phyloP scores from a whole-genome alignment of 2,329 filamentous ascomycete species.

The Claviceps fusiformis region DNA sequence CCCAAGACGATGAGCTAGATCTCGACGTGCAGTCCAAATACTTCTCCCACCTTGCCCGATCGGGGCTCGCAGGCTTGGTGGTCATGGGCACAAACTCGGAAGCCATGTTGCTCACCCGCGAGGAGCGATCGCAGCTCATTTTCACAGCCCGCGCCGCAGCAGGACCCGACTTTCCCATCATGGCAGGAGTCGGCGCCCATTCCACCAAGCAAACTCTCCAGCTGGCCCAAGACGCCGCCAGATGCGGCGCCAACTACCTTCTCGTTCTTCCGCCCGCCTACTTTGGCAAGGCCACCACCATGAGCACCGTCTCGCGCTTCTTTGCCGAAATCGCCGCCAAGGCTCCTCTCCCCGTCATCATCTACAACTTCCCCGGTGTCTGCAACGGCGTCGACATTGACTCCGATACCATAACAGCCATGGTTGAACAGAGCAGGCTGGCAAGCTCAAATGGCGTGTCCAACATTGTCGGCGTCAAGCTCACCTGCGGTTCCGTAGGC shows the following conservation, averaged over 20 bases:
- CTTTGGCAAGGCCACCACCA: slow-evolving; percentile 28
- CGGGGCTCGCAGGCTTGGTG: slow-evolving; percentile 37
- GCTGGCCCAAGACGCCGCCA: slow-evolving; percentile 41
- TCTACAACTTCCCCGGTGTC: slow-evolving; percentile 62
- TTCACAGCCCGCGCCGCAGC: slow-evolving; percentile 56
- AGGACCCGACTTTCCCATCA: slow-evolving; percentile 76
- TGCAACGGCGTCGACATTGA: slow-evolving; percentile 54
- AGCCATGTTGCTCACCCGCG: slow-evolving; percentile 42
- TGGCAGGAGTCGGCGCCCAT: slow-evolving; percentile 54
- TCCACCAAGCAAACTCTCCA: slow-evolving; percentile 51
- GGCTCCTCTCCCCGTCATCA: slow-evolving; percentile 48
- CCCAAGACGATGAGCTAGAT: slow-evolving; percentile 34
- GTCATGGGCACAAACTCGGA: slow-evolving; percentile 43
- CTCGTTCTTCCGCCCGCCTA: slow-evolving; percentile 7
- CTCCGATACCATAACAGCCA: slow-evolving; percentile 43
- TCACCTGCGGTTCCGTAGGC: slow-evolving; percentile 62
- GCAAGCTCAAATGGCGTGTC: slow-evolving; percentile 13
- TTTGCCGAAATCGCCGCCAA: slow-evolving; percentile 35
- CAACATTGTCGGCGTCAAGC: slow-evolving; percentile 57
- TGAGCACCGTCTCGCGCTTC: slow-evolving; percentile 21
- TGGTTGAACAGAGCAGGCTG: slow-evolving; percentile 13
- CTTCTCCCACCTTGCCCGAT: slow-evolving; percentile 35
- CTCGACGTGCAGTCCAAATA: slow-evolving; percentile 34
- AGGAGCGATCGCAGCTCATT: slow-evolving; percentile 44
- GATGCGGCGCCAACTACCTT: slow-evolving; percentile 13